phyloP scores from a whole-genome alignment of 1,284 basidiomycete genomes.

The Fomitopsis pinicola region DNA sequence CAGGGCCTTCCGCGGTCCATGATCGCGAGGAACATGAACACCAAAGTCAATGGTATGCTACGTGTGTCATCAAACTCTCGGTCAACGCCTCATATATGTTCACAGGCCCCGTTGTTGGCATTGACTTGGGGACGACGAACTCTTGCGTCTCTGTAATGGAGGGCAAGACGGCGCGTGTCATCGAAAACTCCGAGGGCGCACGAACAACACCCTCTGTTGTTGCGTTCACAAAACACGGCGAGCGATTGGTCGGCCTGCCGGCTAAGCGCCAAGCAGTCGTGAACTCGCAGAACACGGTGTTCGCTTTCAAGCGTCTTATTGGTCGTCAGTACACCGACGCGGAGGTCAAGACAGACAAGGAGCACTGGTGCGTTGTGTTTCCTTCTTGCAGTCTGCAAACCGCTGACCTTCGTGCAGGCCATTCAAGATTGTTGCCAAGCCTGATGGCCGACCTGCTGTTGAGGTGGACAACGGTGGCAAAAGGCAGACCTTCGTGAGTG shows the following conservation, averaged over 20 bases:
- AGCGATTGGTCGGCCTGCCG: conserved; percentile 92
- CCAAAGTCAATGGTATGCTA: conserved; percentile 69
- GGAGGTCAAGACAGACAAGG: conserved; percentile 90
- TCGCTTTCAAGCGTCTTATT: conserved; percentile 96
- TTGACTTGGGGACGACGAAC: conserved; percentile 86
- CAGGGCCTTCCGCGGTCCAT: conserved; percentile 64
- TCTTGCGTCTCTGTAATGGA: conserved; percentile 96
- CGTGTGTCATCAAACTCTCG: background rate
- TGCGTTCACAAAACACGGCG: conserved; percentile 95
- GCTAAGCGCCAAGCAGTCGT: conserved; percentile 98
- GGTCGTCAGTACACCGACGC: conserved; percentile 92
- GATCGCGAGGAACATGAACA: conserved; percentile 80
- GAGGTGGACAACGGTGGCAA: conserved; percentile 79
- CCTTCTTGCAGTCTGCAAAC: background rate
- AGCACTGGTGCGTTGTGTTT: conserved; percentile 55
- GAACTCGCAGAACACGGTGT: conserved; percentile 92
- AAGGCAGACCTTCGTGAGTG: conserved; percentile 60
- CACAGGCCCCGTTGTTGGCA: conserved; percentile 76
- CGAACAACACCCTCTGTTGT: conserved; percentile 98
- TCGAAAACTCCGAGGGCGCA: conserved; percentile 97
- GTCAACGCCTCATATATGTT: background rate
- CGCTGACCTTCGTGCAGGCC: conserved; percentile 43
- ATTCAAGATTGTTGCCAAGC: conserved; percentile 75
- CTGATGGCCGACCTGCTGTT: conserved; percentile 70
- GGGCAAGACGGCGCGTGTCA: conserved; percentile 90